Base-by-base conservation (phyloP, 2,329 filamentous ascomycete species). In the Colletotrichum orchidophilum region DNA sequence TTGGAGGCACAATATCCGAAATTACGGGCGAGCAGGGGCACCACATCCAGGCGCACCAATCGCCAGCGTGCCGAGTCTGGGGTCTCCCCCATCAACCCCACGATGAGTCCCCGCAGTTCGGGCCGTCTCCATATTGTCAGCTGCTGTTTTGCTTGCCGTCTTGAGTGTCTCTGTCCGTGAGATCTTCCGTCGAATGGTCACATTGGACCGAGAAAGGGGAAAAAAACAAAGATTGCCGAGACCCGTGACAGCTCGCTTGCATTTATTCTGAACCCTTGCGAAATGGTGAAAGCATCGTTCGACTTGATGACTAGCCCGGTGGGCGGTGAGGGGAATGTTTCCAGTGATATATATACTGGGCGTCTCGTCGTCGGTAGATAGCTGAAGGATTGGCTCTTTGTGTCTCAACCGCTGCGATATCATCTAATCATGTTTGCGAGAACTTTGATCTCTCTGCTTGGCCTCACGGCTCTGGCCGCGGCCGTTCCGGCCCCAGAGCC, bases 31-130 rank as follows among this genome's bases (percentile, higher is more conserved):
- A 26, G 63, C 69, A 33, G 50, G 69, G 64, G 69, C 46, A 46
- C 18, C 12, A 53, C n/a, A 46, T 49, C 42, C 64, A 70, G 67
- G 69, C 69, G 69, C 69, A 71, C 69, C 69, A 71, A 71, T 71
- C 57, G 63, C 26, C 57, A 58, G 27, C 29, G 27, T 33, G 39
- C 46, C 52, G 57, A 33, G n/a, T 27, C 67, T 62, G 68, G 68
- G 59, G 64, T 63, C 58, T 27, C 52, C 39, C 69, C 58, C 64
- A 27, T 64, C 35, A 63, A 69, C 64, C 64, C 69, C 64, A 64
- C 69, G 69, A 59, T 68, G 18, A 21, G 60, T 39, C 64, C 46
- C 69, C 59, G 58, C 59, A 71, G 39, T 24, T 54, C 31, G 59
- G 54, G 53, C 27, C 60, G 53, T 54, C 49, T n/a, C 8, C 42